phyloP scores from a whole-genome alignment of 192 early-diverging fungal species.

The Lobulomyces angularis region DNA sequence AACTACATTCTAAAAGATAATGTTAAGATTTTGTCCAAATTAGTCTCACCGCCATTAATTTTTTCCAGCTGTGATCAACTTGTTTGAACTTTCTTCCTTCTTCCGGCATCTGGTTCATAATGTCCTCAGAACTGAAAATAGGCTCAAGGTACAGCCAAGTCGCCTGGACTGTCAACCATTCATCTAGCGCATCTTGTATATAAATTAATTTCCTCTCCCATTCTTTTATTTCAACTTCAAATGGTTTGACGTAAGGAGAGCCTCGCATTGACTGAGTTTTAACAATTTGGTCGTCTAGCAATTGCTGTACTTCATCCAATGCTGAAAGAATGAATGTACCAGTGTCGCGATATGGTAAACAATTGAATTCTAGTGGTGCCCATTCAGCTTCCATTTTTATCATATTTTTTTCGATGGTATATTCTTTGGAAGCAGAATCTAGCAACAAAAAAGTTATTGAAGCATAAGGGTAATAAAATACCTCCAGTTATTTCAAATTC shows the following conservation, averaged over 20 bases:
- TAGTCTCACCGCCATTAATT: constrained; percentile 36
- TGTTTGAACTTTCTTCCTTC: constrained; percentile 49
- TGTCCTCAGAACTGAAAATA: constrained; percentile 51
- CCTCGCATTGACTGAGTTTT: constrained; percentile 58
- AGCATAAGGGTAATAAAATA: constrained; percentile 11
- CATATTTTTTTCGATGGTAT: constrained; percentile 53
- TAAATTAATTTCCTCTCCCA: constrained; percentile 44
- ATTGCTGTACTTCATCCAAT: constrained; percentile 49
- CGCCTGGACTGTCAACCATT: constrained; percentile 56
- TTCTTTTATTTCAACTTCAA: constrained; percentile 47
- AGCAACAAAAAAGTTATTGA: constrained; percentile 6
- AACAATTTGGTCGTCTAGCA: constrained; percentile 54
- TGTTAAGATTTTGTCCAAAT: constrained; percentile 11
- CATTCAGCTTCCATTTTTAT: constrained; percentile 48
- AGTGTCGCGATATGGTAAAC: constrained; percentile 45
- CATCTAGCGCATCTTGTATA: constrained; percentile 50
- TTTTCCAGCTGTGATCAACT: constrained; percentile 44
- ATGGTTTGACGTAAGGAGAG: constrained; percentile 54
- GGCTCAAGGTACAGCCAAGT: constrained; percentile 56
- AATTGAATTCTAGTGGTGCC: constrained; percentile 39
- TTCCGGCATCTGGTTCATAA: constrained; percentile 60
- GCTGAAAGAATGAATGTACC: constrained; percentile 43
- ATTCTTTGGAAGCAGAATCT: constrained; percentile 51
- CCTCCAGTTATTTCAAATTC: constrained; percentile 48
- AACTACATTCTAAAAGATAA: constrained; percentile 24